Percentiles rank a stretch among this genome's conserved stretches.
phyloP scores from a whole-genome alignment of 768 basidiomycete species.

The Tulasnella sp. region DNA sequence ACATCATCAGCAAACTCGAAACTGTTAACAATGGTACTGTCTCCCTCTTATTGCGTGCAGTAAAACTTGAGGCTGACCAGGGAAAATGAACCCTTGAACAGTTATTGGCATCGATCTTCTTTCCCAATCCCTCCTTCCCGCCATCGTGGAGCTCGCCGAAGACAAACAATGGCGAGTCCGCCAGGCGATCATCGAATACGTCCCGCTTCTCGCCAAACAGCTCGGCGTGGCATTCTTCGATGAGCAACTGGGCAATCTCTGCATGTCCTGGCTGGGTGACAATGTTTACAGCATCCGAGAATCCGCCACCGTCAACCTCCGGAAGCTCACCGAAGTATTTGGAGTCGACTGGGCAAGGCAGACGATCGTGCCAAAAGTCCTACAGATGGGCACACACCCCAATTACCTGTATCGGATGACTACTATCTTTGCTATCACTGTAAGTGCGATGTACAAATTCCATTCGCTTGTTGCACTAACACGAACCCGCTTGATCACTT shows the following conservation, averaged over 20 bases:
- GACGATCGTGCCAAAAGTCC: constrained; percentile 93
- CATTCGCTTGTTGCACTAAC: background rate
- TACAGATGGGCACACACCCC: constrained; percentile 93
- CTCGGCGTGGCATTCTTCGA: constrained; percentile 96
- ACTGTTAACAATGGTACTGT: constrained; percentile 78
- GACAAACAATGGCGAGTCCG: constrained; percentile 99
- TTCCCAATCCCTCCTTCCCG: constrained; percentile 91
- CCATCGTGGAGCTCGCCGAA: constrained; percentile 95
- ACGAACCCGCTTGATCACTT: constrained; percentile 21
- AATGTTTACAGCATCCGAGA: constrained; percentile 98
- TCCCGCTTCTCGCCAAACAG: constrained; percentile 97
- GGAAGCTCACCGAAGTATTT: constrained; percentile 96
- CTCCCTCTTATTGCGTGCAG: background rate
- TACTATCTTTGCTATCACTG: constrained; percentile 96
- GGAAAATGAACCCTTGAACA: constrained; percentile 37
- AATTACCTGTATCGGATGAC: constrained; percentile 99
- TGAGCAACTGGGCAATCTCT: constrained; percentile 91
- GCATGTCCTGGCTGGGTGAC: constrained; percentile 99
- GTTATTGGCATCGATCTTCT: constrained; percentile 98
- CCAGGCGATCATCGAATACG: constrained; percentile 98
- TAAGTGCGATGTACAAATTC: constrained; percentile 40
- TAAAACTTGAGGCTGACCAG: constrained; percentile 4
- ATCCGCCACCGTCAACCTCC: constrained; percentile 94
- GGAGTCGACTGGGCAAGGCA: constrained; percentile 95
- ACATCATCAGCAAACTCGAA: constrained; percentile 98